A percentile compares a stretch with the other conserved stretches of the same genome.
Conservation (phyloP, 2,329 filamentous ascomycete genomes). For the Fusarium chlamydosporum region DNA sequence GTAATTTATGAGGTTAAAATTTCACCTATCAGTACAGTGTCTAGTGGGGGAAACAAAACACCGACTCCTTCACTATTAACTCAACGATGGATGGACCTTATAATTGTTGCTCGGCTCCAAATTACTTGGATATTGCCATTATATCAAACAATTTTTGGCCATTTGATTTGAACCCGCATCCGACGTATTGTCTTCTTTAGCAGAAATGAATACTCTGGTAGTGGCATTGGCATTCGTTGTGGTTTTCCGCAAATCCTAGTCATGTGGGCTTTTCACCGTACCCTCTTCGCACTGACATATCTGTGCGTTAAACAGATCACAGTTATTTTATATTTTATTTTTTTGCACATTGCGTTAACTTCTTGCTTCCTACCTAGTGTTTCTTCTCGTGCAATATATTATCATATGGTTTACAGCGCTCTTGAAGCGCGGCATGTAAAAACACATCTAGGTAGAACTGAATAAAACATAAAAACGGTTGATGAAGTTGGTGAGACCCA, state of each 20-base stretch:
- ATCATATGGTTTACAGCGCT: neutral
- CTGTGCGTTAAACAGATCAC: neutral
- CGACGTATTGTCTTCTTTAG: neutral
- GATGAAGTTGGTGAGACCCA: neutral
- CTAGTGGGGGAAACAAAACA: too few relatives aligned
- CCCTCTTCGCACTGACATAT: slow-evolving; percentile 9
- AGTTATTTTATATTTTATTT: too few relatives aligned
- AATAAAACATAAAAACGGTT: neutral
- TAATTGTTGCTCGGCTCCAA: too few relatives aligned
- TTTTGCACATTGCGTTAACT: neutral
- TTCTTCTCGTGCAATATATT: neutral
- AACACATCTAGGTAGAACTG: too few relatives aligned
- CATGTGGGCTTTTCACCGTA: slow-evolving; percentile 9
- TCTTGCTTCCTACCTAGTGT: neutral
- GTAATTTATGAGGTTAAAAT: too few relatives aligned
- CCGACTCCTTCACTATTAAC: too few relatives aligned
- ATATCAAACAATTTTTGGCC: too few relatives aligned
- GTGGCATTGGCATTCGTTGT: neutral
- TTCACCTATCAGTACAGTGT: too few relatives aligned
- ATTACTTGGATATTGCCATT: too few relatives aligned
- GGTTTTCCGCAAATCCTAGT: slow-evolving; percentile 1
- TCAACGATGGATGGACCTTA: too few relatives aligned
- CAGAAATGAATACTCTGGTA: neutral
- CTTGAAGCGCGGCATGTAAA: too few relatives aligned
- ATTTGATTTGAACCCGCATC: too few relatives aligned